Percentiles rank a stretch among this genome's conserved stretches.
Evolutionary conservation across 768 basidiomycete genomes (phyloP).

Genomic region (Mrakia frigida): DNA sequence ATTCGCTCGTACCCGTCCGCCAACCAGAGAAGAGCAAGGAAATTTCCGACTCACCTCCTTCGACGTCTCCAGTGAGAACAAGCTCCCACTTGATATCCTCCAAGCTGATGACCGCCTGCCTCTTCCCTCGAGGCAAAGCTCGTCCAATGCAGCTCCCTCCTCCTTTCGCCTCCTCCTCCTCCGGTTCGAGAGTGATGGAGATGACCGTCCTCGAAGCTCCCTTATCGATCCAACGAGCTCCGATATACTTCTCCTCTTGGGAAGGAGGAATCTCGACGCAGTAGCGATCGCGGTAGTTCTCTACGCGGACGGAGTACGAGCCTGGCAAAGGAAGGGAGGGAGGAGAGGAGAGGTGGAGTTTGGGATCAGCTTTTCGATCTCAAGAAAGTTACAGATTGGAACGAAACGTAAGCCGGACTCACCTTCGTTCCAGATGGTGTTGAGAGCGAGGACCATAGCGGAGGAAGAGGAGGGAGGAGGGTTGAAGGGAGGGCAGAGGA

Average conservation of each 20-base stretch:
- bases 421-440: slow-evolving; percentile 33
- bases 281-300: slow-evolving; percentile 28
- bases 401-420: background rate
- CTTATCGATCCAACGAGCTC: slow-evolving; percentile 29
- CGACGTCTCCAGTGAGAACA: slow-evolving; percentile 26
- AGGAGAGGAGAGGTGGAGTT: background rate
- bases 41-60: slow-evolving; percentile 13
- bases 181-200: slow-evolving; percentile 20
- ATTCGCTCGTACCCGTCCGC: background rate
- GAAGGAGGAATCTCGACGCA: slow-evolving; percentile 14
- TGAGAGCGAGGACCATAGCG: slow-evolving; percentile 30
- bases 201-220: slow-evolving; percentile 23
- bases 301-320: background rate
- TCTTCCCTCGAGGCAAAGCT: background rate
- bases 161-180: background rate
- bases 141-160: background rate
- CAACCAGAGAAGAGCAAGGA: background rate
- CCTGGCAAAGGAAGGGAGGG: background rate
- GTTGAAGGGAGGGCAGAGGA: too few species aligned
- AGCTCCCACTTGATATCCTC: slow-evolving; percentile 31
- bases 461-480: background rate
- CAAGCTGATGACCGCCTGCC: slow-evolving; percentile 21
- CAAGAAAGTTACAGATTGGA: background rate
- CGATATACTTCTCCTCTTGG: slow-evolving; percentile 17
- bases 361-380: background rate